Percentiles rank a stretch among this genome's conserved stretches.
Conservation (phyloP, 2,329 filamentous ascomycete species). For the Atkinsonella hypoxylon region DNA sequence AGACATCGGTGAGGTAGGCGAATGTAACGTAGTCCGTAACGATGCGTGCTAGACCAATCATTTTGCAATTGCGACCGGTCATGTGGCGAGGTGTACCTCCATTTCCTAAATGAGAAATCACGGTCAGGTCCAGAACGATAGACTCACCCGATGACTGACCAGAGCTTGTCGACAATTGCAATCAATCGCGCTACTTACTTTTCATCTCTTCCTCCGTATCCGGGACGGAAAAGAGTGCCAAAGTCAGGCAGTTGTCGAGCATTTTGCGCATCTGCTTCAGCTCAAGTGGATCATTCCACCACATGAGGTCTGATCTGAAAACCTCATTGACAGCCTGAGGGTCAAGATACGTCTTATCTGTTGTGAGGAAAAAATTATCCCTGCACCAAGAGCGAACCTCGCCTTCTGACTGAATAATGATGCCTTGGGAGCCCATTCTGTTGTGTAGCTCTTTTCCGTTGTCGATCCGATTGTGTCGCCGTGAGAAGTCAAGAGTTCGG, state of each 20-base stretch:
- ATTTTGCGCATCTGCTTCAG: constrained; percentile 36
- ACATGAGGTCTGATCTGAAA: constrained; percentile 44
- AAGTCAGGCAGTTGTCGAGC: constrained; percentile 45
- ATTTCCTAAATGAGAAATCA: constrained; percentile 15
- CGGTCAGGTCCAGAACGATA: neutral
- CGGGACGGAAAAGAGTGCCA: constrained; percentile 41
- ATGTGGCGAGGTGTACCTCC: constrained; percentile 18
- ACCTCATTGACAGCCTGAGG: constrained; percentile 41
- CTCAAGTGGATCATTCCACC: constrained; percentile 46
- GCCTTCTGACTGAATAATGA: constrained; percentile 18
- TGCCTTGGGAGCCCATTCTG: constrained; percentile 11
- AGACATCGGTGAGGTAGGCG: constrained; percentile 57
- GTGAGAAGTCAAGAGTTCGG: neutral
- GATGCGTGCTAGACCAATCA: constrained; percentile 37
- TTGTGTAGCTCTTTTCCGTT: neutral
- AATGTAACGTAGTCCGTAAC: constrained; percentile 60
- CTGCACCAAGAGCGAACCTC: constrained; percentile 34
- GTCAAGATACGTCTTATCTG: constrained; percentile 43
- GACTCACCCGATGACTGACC: neutral
- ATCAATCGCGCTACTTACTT: constrained; percentile 19
- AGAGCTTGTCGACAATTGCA: constrained; percentile 10
- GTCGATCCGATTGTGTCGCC: neutral
- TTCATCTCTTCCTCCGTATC: constrained; percentile 27
- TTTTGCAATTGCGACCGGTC: constrained; percentile 19
- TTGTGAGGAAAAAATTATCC: constrained; percentile 48